Evolutionary conservation across 129 eudicot genomes (phyloP).

Genomic region (Chrysanthemum seticuspe): DNA sequence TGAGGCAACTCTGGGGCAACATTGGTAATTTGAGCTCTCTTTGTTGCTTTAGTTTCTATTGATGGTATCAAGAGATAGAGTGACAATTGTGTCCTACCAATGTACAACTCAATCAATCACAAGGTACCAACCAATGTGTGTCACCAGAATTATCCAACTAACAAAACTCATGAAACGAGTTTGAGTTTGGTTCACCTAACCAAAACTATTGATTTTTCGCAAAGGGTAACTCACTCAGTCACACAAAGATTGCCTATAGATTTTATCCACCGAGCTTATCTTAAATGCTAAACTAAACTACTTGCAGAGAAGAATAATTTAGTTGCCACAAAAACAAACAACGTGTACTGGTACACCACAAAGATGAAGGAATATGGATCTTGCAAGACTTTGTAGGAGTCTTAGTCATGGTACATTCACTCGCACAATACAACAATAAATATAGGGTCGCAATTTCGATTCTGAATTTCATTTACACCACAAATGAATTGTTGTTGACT

Average conservation of each 20-base stretch:
- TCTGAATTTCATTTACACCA: too few species aligned
- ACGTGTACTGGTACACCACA: too few species aligned
- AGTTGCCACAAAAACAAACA: too few species aligned
- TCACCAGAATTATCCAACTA: not conserved
- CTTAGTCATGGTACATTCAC: too few species aligned
- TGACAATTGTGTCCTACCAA: not conserved
- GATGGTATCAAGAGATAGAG: not conserved
- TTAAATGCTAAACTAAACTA: too few species aligned
- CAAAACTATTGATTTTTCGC: not conserved
- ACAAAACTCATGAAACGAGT: not conserved
- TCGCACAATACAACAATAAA: too few species aligned
- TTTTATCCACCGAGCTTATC: too few species aligned
- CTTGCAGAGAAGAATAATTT: too few species aligned
- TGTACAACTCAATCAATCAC: not conserved
- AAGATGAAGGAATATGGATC: too few species aligned
- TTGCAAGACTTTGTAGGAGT: too few species aligned
- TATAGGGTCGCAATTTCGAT: too few species aligned
- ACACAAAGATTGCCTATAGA: not conserved
- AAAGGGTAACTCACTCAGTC: not conserved
- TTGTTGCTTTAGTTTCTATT: conserved; percentile 12
- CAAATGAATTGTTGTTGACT: too few species aligned
- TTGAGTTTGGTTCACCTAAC: not conserved
- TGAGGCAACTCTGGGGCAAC: not conserved
- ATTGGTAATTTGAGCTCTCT: not conserved
- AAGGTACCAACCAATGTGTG: not conserved